Percentiles rank a stretch among this genome's conserved stretches.
Conservation (phyloP, 352 stramenopile genomes). For the Phytopythium delawarense region DNA sequence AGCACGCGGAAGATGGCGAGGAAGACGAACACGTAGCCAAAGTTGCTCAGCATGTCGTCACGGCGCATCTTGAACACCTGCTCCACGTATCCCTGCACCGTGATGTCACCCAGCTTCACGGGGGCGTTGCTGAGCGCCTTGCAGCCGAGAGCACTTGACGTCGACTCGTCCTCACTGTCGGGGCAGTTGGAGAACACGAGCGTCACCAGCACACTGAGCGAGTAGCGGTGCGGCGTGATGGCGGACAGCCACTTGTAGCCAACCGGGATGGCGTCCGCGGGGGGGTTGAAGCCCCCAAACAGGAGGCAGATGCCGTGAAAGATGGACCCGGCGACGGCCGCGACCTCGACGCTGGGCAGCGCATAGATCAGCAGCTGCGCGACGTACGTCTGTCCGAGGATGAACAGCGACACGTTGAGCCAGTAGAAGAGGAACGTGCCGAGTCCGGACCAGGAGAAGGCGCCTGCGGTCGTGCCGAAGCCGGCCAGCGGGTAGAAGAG, state of each 20-base stretch:
- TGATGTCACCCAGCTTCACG: slow-evolving; percentile 17
- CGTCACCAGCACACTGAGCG: slow-evolving; percentile 19
- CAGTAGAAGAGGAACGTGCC: slow-evolving; percentile 31
- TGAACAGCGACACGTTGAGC: slow-evolving; percentile 28
- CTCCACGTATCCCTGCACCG: slow-evolving; percentile 28
- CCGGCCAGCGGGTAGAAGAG: slow-evolving; percentile 43
- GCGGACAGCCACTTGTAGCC: slow-evolving; percentile 49
- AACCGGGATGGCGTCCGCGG: slow-evolving; percentile 27
- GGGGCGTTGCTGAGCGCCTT: slow-evolving; percentile 25
- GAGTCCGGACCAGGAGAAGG: slow-evolving; percentile 11
- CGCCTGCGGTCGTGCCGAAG: slow-evolving; percentile 11
- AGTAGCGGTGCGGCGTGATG: slow-evolving; percentile 29
- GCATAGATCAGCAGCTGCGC: slow-evolving; percentile 29
- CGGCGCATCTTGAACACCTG: slow-evolving; percentile 31
- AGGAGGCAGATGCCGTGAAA: slow-evolving; percentile 57
- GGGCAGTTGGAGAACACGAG: slow-evolving; percentile 24
- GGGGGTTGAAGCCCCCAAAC: slow-evolving; percentile 59
- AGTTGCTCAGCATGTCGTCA: slow-evolving; percentile 27
- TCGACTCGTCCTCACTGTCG: slow-evolving; percentile 9
- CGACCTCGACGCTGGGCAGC: slow-evolving; percentile 31
- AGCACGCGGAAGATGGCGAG: slow-evolving; percentile 27
- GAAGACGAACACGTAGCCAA: slow-evolving; percentile 28
- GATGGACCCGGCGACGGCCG: slow-evolving; percentile 24
- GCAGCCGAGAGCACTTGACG: slow-evolving; percentile 33
- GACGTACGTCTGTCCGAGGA: slow-evolving; percentile 36